Conservation (phyloP, 1,139 yeast genomes). For the Saccharomyces hybrid region DNA sequence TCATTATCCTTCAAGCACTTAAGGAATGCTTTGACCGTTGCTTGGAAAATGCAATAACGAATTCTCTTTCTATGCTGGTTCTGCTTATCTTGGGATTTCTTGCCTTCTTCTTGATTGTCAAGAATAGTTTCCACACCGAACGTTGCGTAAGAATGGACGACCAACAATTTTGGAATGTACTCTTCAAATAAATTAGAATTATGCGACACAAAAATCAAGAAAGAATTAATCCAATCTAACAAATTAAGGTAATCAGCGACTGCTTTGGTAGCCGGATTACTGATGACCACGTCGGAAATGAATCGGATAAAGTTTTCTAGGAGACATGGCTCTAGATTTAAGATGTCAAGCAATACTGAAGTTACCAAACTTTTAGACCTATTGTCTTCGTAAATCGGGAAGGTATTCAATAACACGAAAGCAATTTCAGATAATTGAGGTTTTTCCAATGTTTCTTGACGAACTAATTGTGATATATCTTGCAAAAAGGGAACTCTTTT, state of each 20-base stretch:
- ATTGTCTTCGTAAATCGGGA: constrained; percentile 39
- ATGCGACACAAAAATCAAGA: constrained; percentile 13
- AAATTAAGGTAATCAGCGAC: constrained; percentile 26
- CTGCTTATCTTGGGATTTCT: constrained; percentile 17
- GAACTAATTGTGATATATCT: constrained; percentile 12
- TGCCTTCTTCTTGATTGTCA: constrained; percentile 23
- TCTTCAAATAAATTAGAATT: constrained; percentile 12
- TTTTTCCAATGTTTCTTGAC: constrained; percentile 15
- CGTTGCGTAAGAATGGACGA: constrained; percentile 20
- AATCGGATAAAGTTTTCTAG: constrained; percentile 36
- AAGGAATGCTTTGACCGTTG: constrained; percentile 30
- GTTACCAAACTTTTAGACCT: constrained; percentile 40
- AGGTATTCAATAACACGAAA: constrained; percentile 36
- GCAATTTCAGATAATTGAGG: constrained; percentile 22
- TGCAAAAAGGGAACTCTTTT: constrained; percentile 19
- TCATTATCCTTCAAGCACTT: constrained; percentile 13
- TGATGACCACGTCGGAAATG: constrained; percentile 32
- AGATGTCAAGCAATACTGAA: constrained; percentile 35
- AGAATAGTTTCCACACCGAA: constrained; percentile 19
- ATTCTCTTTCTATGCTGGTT: constrained; percentile 45
- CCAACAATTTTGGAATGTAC: constrained; percentile 14
- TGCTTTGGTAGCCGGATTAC: constrained; percentile 23
- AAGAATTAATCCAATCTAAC: constrained; percentile 27
- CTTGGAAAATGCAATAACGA: constrained; percentile 37
- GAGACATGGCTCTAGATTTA: constrained; percentile 33